Evolutionary conservation across 1,139 yeast genomes (phyloP).

Genomic region (Yamadazyma oceani): DNA sequence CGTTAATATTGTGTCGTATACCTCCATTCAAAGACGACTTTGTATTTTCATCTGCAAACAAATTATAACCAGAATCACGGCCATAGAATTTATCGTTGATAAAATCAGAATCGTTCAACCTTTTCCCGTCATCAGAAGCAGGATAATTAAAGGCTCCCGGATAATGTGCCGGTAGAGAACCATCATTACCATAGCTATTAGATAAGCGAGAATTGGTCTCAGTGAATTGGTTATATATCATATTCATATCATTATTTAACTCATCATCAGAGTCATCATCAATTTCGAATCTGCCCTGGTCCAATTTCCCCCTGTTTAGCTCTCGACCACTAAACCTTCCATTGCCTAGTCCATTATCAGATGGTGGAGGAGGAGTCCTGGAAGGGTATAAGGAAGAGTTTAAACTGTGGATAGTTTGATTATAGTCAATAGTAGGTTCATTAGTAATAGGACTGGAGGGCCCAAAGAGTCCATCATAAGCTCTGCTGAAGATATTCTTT

Average conservation of each 20-base stretch:
- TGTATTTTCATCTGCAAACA: neutral
- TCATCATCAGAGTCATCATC: conserved; percentile 28
- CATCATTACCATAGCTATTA: neutral
- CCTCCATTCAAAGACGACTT: too few relatives aligned
- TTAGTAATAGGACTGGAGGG: conserved; percentile 26
- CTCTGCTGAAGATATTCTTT: conserved; percentile 9
- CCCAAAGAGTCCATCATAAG: conserved; percentile 15
- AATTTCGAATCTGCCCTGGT: neutral
- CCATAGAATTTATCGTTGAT: neutral
- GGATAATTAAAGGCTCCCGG: conserved; percentile 28
- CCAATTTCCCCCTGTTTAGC: neutral
- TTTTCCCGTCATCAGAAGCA: too few relatives aligned
- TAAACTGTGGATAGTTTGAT: conserved; percentile 25
- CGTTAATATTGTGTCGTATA: too few relatives aligned
- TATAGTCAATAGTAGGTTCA: conserved; percentile 42
- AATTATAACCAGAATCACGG: conserved; percentile 1
- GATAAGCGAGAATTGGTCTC: conserved; percentile 11
- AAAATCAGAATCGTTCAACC: neutral
- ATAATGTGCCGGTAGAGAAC: conserved; percentile 17
- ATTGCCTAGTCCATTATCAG: neutral
- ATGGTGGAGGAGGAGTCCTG: conserved; percentile 1
- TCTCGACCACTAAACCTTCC: neutral
- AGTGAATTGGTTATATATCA: conserved; percentile 14
- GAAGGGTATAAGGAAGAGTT: neutral
- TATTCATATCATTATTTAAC: conserved; percentile 17